Base-by-base conservation (phyloP, 2,329 filamentous ascomycete species). In the Fusarium setosum region DNA sequence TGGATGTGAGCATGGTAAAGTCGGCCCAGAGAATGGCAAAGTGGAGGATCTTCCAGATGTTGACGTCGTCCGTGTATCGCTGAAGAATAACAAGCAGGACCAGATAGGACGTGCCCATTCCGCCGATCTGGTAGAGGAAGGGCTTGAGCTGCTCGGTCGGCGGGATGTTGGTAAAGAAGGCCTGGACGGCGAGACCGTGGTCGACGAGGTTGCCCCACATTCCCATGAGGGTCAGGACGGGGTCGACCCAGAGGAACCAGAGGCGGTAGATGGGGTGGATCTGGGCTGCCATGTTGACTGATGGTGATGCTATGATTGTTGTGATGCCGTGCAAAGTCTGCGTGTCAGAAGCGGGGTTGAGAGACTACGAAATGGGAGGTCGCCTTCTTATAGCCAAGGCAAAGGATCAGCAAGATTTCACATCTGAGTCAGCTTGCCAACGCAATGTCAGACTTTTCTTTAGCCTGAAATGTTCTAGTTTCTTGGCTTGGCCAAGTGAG, bases 211-310 rank as follows among this genome's bases (percentile, higher is more conserved):
- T 70, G 13, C 5, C 56, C 15, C 62, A 68, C 38, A 72, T 67
- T 3, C 69, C 69, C 1, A 31, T 6, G 8, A 66, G 6, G 4
- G 69, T 69, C 1, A 70, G 40, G 35, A 65, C 38, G 7, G 69
- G 69, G n/a, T 72, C 69, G 17, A 71, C 18, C 69, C 69, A 72
- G 34, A 68, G 38, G 48, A 72, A 72, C 59, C 56, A 71, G 8
- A 56, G 8, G 41, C 37, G 50, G 44, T 72, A 72, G 6, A 65
- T 29, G 5, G 61, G 60, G 18, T 69, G 67, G 4, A 71, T 58
- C 4, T 59, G 45, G 32, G 52, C 56, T 0, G 55, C 34, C 37
- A 70, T 67, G 35, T 31, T 62, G 34, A 29, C 26, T 1, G 26
- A 29, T n/a, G n/a, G n/a, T n/a, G n/a, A n/a, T n/a, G n/a, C n/a